Base-by-base conservation (phyloP, 163 green algal species). In the Scenedesmus sp. region DNA sequence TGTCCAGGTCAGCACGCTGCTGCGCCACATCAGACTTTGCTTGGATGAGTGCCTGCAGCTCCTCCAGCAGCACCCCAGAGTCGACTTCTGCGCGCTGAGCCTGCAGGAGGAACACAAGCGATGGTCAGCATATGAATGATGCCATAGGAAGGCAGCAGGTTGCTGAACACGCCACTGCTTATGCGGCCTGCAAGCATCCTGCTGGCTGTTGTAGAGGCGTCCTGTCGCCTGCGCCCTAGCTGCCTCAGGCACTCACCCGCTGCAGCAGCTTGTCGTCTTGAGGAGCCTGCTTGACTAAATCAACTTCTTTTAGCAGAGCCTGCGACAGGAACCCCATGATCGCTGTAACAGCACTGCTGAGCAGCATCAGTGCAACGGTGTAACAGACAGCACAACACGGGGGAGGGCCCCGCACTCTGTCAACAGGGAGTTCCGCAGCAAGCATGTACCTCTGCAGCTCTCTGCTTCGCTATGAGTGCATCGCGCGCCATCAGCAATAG, bases 391-490 rank as follows among this genome's bases (percentile, higher is more conserved):
- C 43, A 22, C 43, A 35, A 9, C 37, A 46, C 24, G 37, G 61
- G 59, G n/a, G 2, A 40, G 65, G 16, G 30, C 16, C 30, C 30
- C 30, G 65, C 30, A 37, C 30, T 40, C 7, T n/a, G 30, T 30
- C 3, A 22, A 30, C 30, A 18, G 12, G 30, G 30, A 40, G 16
- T 37, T 30, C 30, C 6, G 65, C 30, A 40, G 6, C 65, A 76
- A 15, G 2, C 5, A 49, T 73, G 7, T 79, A 86, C 76, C 73
- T 91, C 86, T 44, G 86, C 86, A 33, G 61, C 86, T 24, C 42
- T 68, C 78, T 91, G 86, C 76, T 91, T 91, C 4, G 86, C 86
- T 12, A 13, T 22, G 10, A 91, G 86, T 30, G 86, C 86, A 30
- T 91, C 76, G 3, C 37, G 22, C 42, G 86, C 86, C 86, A 91